Base-by-base conservation (phyloP, 495 filamentous ascomycete species). In the Daldinia grandis region DNA sequence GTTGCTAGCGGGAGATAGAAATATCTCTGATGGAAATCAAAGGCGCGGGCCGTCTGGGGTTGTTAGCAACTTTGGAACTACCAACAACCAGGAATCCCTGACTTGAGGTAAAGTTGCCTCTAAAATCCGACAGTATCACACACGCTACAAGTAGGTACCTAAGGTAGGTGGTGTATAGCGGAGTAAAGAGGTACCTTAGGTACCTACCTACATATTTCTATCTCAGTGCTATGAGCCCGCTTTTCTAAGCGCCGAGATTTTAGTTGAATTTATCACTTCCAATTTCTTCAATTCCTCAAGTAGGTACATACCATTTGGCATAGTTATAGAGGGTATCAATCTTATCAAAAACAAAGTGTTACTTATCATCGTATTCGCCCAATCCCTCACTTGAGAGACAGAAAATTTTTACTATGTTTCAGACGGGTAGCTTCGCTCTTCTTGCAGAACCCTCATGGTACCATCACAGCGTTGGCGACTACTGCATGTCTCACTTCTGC, bases 401-500 rank as follows among this genome's bases (percentile, higher is more conserved):
- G 17, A 49, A 35, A 15, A 49, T 28, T n/a, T 57, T 31, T 25
- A 4, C 55, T 67, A 58, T 72, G 69, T 73, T 50, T 69, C 70
- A 69, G 61, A 66, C 70, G 70, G 70, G 17, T 73, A 73, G 61
- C 70, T 55, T 73, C 70, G 70, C 70, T 66, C 64, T 74, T 68
- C 55, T 56, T 65, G 65, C 58, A 72, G 60, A 54, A 61, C 35
- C 35, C 49, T 38, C 59, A 68, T 55, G 64, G 64, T 68, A 58
- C 69, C 72, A 72, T 74, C 58, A 50, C 69, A 72, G 62, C 63
- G 69, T 75, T 35, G 59, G 67, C 56, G 66, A 30, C 72, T 66
- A 68, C 68, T 75, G 75, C 66, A 76, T 76, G 75, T 76, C 75
- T 76, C 67, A 76, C 72, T 71, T 70, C 35, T 30, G 28, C 30